Base-by-base conservation (phyloP, 306 rosid species). In the Trichosanthes cucumerina region DNA sequence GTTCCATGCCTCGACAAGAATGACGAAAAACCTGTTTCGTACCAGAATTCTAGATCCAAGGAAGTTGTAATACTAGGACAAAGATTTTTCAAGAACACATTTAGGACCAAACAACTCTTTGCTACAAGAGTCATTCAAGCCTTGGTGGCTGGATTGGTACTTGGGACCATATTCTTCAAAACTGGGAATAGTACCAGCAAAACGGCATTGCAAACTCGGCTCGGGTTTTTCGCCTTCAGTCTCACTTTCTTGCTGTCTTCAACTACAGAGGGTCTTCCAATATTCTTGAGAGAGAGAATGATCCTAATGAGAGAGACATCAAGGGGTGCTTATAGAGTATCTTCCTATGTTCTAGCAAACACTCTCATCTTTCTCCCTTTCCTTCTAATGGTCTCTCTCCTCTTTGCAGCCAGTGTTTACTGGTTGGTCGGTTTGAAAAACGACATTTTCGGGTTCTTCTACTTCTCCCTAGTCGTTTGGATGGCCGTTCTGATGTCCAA, bases 81-180 rank as follows among this genome's bases (percentile, higher is more conserved):
- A 77, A 89, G 98, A 76, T 94, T 94, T 79, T 90, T 87, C 92
- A 77, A 84, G 77, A 95, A 95, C 88, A 89, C 93, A 66, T 88
- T 92, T 84, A 86, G 98, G 88, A 95, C 96, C 81, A 95, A 86
- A 57, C 97, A 94, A 85, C 89, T 88, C 72, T 88, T 88, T 71
- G 82, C 81, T 26, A 80, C 89, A 14, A 82, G 89, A 84, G 86
- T 88, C 39, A 74, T 88, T 56, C 91, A 88, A 86, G 86, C 91
- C 38, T 28, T 80, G 52, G 78, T 85, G 49, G 89, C 91, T 31
- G 91, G 91, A 34, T 53, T 86, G 12, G 41, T 88, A 63, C 83
- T 86, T 0, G 91, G 91, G 41, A 83, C 87, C 46, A 86, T 88
- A 66, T 88, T 85, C 83, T 76, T 88, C 43, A 79, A 80, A 19